Percentiles rank a stretch among this genome's conserved stretches.
phyloP scores from a whole-genome alignment of 768 basidiomycete genomes.

The Agaricus bisporus region DNA sequence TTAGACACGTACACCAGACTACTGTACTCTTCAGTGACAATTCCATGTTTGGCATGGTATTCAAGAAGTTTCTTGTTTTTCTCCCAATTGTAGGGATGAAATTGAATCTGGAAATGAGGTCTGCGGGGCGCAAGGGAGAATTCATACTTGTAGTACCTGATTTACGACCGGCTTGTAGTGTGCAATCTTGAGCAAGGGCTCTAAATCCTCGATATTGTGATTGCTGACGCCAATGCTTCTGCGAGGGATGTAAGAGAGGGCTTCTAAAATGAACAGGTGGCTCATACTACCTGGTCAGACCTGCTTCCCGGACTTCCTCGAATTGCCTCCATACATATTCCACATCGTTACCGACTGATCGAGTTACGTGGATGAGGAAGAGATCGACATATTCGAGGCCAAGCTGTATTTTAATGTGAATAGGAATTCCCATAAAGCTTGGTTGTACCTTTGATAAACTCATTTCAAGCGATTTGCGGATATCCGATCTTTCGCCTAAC shows the following conservation, averaged over 20 bases:
- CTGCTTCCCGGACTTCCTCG: constrained; percentile 44
- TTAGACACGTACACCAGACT: constrained; percentile 43
- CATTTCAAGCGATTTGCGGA: constrained; percentile 33
- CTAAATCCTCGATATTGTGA: constrained; percentile 46
- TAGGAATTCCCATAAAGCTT: not conserved
- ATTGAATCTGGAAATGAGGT: constrained; percentile 40
- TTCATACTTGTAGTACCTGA: constrained; percentile 38
- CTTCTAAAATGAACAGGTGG: not conserved
- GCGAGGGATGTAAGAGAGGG: constrained; percentile 10
- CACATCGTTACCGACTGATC: constrained; percentile 22
- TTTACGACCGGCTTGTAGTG: constrained; percentile 62
- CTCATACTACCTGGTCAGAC: constrained; percentile 31
- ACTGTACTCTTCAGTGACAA: constrained; percentile 71
- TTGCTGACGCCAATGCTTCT: constrained; percentile 77
- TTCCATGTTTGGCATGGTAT: constrained; percentile 49
- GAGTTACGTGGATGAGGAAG: constrained; percentile 62
- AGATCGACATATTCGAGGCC: constrained; percentile 57
- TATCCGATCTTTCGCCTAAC: constrained; percentile 22
- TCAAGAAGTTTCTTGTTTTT: constrained; percentile 50
- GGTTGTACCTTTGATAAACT: constrained; percentile 45
- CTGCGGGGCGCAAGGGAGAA: not conserved
- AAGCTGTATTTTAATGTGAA: constrained; percentile 35
- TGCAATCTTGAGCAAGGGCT: constrained; percentile 43
- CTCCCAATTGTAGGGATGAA: constrained; percentile 67
- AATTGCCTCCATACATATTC: constrained; percentile 48